These are phyloP conservation scores for Babesia ovis DNA, from an alignment of 169 alveolate genomes.

Conservation along the genomic window DNA sequence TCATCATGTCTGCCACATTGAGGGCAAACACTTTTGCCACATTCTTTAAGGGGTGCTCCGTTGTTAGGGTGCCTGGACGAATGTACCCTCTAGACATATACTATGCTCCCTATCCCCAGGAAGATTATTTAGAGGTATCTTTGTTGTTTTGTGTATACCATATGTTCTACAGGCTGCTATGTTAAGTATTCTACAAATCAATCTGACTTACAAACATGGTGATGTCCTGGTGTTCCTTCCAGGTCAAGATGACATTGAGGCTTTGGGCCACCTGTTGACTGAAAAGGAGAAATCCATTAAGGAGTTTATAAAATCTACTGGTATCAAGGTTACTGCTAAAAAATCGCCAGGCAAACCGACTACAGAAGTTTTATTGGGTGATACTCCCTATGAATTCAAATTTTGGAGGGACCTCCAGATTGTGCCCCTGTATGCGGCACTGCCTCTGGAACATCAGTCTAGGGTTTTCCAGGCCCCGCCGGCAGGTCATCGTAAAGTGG, in stretches of 20 bases:
- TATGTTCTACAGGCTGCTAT: constrained; percentile 67
- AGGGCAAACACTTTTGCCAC: constrained; percentile 80
- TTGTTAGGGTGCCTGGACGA: constrained; percentile 50
- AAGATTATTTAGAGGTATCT: constrained; percentile 63
- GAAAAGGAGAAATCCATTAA: constrained; percentile 57
- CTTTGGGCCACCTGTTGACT: constrained; percentile 71
- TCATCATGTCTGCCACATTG: constrained; percentile 93
- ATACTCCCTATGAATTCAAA: constrained; percentile 38
- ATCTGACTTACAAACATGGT: constrained; percentile 75
- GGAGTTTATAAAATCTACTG: constrained; percentile 34
- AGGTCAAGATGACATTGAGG: constrained; percentile 95
- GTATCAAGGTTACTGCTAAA: constrained; percentile 54
- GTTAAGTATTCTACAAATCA: constrained; percentile 38
- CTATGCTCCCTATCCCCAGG: constrained; percentile 54
- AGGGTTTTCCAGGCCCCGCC: constrained; percentile 94
- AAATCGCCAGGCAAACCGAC: constrained; percentile 71
- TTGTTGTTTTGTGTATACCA: not conserved
- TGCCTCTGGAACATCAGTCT: constrained; percentile 93
- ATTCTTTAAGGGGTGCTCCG: constrained; percentile 72
- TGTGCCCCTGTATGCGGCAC: constrained; percentile 94
- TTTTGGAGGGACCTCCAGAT: constrained; percentile 51
- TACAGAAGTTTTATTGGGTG: constrained; percentile 60
- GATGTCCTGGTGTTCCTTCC: constrained; percentile 93
- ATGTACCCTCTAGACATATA: constrained; percentile 44
- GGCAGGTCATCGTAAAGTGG: constrained; percentile 64